Evolutionary conservation across 116 monocot genomes (phyloP).

Genomic region (Cymodocea nodosa): DNA sequence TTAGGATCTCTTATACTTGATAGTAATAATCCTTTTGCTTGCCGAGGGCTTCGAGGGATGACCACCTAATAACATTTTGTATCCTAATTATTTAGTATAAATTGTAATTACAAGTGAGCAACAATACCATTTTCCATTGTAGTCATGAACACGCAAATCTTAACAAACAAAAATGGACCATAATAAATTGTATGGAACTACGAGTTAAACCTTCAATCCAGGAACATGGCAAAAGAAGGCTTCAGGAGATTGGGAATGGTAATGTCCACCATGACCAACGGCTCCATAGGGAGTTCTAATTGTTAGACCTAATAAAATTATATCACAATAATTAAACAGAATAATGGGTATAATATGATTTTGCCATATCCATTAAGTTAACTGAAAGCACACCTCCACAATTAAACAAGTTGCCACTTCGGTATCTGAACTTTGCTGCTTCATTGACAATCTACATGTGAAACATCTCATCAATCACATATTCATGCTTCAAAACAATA

Average conservation of each 20-base stretch:
- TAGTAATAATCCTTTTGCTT: constrained; percentile 81
- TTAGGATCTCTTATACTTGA: constrained; percentile 88
- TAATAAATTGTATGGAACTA: neutral
- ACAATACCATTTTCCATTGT: neutral
- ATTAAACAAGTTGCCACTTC: constrained; percentile 87
- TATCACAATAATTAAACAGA: constrained; percentile 2
- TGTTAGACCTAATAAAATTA: constrained; percentile 52
- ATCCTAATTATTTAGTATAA: neutral
- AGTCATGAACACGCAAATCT: neutral
- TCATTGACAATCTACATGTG: constrained; percentile 76
- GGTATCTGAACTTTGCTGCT: constrained; percentile 95
- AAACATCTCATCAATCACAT: neutral
- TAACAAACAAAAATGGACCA: neutral
- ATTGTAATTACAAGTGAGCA: too few relatives aligned
- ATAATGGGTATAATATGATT: neutral
- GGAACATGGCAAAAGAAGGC: constrained; percentile 98
- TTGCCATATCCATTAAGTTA: neutral
- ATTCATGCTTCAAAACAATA: neutral
- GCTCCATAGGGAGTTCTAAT: constrained; percentile 96
- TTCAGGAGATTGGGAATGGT: constrained; percentile 96
- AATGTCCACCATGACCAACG: constrained; percentile 96
- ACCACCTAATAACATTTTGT: constrained; percentile 45
- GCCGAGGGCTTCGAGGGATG: constrained; percentile 77
- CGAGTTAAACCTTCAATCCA: constrained; percentile 68
- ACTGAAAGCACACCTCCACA: constrained; percentile 60